phyloP scores from a whole-genome alignment of 805 yeast species.

The Candida insectorum region DNA sequence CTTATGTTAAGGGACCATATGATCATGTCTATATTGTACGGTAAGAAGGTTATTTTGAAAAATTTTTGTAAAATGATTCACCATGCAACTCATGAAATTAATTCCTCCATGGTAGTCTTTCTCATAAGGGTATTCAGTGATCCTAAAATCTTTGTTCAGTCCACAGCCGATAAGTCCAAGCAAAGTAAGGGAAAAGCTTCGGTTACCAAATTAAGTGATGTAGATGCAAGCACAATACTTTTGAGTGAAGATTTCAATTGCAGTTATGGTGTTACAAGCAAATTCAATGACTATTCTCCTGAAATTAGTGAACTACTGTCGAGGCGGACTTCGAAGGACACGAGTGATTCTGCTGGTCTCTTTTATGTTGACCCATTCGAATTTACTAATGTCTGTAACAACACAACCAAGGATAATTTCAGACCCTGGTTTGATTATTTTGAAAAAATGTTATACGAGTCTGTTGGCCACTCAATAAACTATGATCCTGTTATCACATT shows the following conservation, averaged over 20 bases:
- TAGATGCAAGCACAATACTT: slow-evolving; percentile 20
- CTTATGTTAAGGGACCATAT: slow-evolving; percentile 23
- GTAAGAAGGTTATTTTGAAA: slow-evolving; percentile 35
- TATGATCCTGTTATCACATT: slow-evolving; percentile 31
- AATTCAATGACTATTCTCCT: slow-evolving; percentile 24
- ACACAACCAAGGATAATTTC: slow-evolving; percentile 3
- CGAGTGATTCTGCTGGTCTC: slow-evolving; percentile 4
- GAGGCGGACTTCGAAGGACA: not conserved
- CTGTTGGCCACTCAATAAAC: slow-evolving; percentile 25
- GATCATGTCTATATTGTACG: slow-evolving; percentile 31
- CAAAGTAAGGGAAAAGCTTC: slow-evolving; percentile 19
- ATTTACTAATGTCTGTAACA: slow-evolving; percentile 29
- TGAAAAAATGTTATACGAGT: slow-evolving; percentile 20
- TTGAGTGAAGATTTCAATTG: slow-evolving; percentile 48
- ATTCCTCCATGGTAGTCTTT: slow-evolving; percentile 39
- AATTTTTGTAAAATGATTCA: slow-evolving; percentile 31
- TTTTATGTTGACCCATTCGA: slow-evolving; percentile 14
- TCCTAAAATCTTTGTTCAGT: slow-evolving; percentile 26
- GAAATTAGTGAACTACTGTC: slow-evolving; percentile 22
- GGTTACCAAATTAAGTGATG: slow-evolving; percentile 19
- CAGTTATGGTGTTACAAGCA: slow-evolving; percentile 54
- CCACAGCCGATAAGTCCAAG: slow-evolving; percentile 14
- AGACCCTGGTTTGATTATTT: slow-evolving; percentile 31
- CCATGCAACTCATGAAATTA: slow-evolving; percentile 34
- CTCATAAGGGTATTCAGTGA: slow-evolving; percentile 37